Evolutionary conservation across 306 rosid genomes (phyloP).

Genomic region (Dicorynia guianensis): DNA sequence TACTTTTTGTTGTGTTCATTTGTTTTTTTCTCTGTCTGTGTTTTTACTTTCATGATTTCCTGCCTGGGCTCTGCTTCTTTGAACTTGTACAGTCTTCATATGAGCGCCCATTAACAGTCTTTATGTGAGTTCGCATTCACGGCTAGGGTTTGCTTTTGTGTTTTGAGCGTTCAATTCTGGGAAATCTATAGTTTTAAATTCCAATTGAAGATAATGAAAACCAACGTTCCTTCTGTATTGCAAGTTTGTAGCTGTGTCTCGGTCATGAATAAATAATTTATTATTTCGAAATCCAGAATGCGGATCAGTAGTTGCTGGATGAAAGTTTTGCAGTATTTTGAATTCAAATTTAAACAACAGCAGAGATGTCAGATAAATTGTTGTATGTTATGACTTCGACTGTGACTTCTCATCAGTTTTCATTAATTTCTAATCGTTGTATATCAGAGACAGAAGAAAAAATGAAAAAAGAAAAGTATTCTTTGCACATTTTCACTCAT

Average conservation of each 20-base stretch:
- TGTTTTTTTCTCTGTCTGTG: neutral
- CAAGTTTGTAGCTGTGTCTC: neutral
- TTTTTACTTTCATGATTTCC: neutral
- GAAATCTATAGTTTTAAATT: neutral
- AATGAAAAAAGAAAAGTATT: neutral
- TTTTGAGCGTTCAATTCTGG: too few species aligned
- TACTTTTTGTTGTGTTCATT: neutral
- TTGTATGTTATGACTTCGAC: neutral
- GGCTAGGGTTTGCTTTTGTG: slow-evolving; percentile 3
- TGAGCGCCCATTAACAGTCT: neutral
- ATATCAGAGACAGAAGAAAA: neutral
- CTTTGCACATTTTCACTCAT: neutral
- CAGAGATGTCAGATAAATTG: neutral
- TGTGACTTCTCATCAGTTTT: neutral
- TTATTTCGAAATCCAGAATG: neutral
- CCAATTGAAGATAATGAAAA: neutral
- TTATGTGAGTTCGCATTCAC: slow-evolving; percentile 1
- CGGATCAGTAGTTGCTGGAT: neutral
- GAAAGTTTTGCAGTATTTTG: neutral
- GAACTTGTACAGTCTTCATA: neutral
- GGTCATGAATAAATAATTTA: neutral
- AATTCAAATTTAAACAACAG: neutral
- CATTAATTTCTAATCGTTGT: neutral
- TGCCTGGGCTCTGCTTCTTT: neutral
- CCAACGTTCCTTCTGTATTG: neutral